Evolutionary conservation across 2,329 filamentous ascomycete genomes (phyloP).

Genomic region (Emmonsiellopsis sp.): DNA sequence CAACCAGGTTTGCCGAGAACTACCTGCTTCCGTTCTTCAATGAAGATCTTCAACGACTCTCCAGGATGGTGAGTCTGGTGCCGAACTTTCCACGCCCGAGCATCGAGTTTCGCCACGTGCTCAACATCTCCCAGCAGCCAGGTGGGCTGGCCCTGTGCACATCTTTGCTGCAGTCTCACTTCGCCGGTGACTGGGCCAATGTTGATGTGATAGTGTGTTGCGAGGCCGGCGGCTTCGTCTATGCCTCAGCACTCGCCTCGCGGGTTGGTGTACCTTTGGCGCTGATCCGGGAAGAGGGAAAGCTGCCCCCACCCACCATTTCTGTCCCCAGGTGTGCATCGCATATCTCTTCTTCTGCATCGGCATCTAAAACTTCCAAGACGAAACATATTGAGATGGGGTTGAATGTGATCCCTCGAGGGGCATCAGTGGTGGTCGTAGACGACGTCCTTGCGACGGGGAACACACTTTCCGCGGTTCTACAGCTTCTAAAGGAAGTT

Average conservation of each 20-base stretch:
- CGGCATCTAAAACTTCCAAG: conserved; percentile 9
- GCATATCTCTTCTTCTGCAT: conserved; percentile 43
- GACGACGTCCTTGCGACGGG: conserved; percentile 54
- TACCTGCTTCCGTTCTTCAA: conserved; percentile 40
- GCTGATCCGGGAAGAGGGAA: conserved; percentile 48
- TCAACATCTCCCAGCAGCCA: conserved; percentile 45
- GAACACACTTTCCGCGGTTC: conserved; percentile 44
- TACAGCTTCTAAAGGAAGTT: conserved; percentile 40
- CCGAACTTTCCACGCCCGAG: conserved; percentile 43
- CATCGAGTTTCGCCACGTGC: conserved; percentile 51
- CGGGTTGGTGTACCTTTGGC: conserved; percentile 36
- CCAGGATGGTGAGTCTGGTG: conserved; percentile 41
- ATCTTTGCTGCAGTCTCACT: conserved; percentile 41
- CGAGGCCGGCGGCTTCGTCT: conserved; percentile 51
- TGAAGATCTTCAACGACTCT: conserved; percentile 38
- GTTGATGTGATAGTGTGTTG: conserved; percentile 43
- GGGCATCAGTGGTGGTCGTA: conserved; percentile 44
- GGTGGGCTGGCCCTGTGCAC: conserved; percentile 45
- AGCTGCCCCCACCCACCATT: conserved; percentile 49
- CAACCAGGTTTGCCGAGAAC: conserved; percentile 33
- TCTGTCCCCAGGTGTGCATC: conserved; percentile 42
- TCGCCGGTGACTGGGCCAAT: conserved; percentile 39
- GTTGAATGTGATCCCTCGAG: conserved; percentile 30
- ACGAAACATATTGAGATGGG: conserved; percentile 44
- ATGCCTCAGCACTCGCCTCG: conserved; percentile 43